phyloP scores from a whole-genome alignment of 2,329 filamentous ascomycete species.

The Trichoderma lentiforme region DNA sequence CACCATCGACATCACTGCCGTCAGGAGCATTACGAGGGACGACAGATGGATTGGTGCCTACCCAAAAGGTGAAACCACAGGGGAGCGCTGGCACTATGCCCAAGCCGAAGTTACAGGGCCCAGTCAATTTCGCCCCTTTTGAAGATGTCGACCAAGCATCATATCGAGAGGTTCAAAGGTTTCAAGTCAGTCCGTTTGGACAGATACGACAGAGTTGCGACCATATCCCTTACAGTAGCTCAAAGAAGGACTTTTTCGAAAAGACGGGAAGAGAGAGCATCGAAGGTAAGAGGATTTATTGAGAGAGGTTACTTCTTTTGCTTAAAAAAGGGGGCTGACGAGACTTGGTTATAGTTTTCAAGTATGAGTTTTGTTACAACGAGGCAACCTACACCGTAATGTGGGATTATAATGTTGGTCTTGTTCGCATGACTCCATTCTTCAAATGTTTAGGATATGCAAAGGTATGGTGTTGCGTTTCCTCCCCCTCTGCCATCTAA shows the following conservation, averaged over 20 bases:
- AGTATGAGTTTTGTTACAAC: constrained; percentile 73
- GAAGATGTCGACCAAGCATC: constrained; percentile 62
- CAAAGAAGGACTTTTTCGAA: constrained; percentile 82
- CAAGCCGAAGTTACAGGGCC: constrained; percentile 61
- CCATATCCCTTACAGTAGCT: constrained; percentile 91
- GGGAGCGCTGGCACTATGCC: constrained; percentile 45
- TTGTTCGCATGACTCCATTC: constrained; percentile 90
- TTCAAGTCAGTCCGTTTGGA: constrained; percentile 63
- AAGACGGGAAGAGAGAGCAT: constrained; percentile 87
- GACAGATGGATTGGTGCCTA: not conserved
- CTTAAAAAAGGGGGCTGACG: not conserved
- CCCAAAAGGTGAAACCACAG: constrained; percentile 25
- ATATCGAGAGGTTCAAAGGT: constrained; percentile 56
- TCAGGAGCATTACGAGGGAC: constrained; percentile 26
- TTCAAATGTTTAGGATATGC: constrained; percentile 87
- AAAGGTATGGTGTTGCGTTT: constrained; percentile 58
- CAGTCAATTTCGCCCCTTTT: constrained; percentile 70
- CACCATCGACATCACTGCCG: not conserved
- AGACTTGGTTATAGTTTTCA: constrained; percentile 58
- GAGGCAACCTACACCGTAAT: constrained; percentile 71
- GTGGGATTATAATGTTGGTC: constrained; percentile 96
- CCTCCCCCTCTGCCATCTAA: not conserved
- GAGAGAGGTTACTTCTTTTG: not conserved
- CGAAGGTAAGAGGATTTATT: constrained; percentile 59
- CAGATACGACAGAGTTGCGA: constrained; percentile 59